Evolutionary conservation across 2,329 filamentous ascomycete genomes (phyloP).

Genomic region (Stachybotrys elegans): DNA sequence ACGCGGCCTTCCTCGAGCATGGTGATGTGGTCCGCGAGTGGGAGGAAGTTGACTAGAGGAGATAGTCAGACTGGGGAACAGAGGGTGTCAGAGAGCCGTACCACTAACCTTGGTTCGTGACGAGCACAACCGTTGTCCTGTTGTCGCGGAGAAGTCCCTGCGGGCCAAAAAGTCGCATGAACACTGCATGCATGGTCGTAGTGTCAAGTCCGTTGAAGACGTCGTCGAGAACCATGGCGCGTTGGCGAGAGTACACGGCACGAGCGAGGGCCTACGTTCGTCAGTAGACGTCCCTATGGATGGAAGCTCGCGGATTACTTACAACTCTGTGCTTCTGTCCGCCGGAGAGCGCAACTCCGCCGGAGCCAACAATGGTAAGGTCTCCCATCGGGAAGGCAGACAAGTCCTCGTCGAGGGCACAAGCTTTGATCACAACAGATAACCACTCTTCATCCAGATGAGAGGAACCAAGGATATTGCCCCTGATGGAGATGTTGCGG

Average conservation of each 20-base stretch:
- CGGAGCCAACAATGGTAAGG: slow-evolving; percentile 32
- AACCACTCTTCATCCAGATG: slow-evolving; percentile 22
- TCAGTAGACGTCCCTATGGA: neutral
- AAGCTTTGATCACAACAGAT: slow-evolving; percentile 22
- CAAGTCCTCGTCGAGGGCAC: slow-evolving; percentile 30
- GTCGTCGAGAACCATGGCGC: slow-evolving; percentile 41
- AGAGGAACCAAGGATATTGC: slow-evolving; percentile 31
- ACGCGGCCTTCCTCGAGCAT: slow-evolving; percentile 16
- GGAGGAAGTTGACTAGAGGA: slow-evolving; percentile 16
- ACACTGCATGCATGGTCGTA: slow-evolving; percentile 35
- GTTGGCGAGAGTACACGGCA: slow-evolving; percentile 35
- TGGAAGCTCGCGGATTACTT: slow-evolving; percentile 14
- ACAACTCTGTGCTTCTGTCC: slow-evolving; percentile 38
- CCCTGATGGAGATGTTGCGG: slow-evolving; percentile 31
- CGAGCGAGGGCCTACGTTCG: slow-evolving; percentile 34
- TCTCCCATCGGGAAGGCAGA: slow-evolving; percentile 23
- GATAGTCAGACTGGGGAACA: slow-evolving; percentile 5
- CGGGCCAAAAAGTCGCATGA: slow-evolving; percentile 33
- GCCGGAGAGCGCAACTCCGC: slow-evolving; percentile 36
- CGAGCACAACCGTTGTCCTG: slow-evolving; percentile 35
- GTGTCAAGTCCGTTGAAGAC: slow-evolving; percentile 39
- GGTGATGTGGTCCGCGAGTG: slow-evolving; percentile 18
- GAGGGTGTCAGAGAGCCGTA: no score
- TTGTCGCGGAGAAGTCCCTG: slow-evolving; percentile 34
- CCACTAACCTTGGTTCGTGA: slow-evolving; percentile 32